Evolutionary conservation across 2,329 filamentous ascomycete species (phyloP), one percentile per base, ranked within the genome.

Genomic region (Fusarium anthophilum): DNA sequence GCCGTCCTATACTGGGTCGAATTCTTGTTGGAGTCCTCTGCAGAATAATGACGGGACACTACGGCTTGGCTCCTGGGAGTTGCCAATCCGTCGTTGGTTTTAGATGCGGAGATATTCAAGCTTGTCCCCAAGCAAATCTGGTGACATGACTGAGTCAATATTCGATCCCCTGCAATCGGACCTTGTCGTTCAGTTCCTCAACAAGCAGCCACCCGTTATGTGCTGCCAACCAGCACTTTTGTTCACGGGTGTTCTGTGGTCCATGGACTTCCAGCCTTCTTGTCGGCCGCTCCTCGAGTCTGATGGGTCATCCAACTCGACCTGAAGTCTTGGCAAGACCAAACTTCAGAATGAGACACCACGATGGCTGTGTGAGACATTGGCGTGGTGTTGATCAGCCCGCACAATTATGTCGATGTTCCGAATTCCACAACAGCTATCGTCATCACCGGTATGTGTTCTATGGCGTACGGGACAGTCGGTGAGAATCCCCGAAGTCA

Each of bases 401-500:
- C 32, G 28, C 48, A 69, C 53, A 39, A 58, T 54, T 70, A 69
- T 76, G 65, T 74, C 50, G 53, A 65, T 63, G 47, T 57, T 57
- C 64, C 51, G 38, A 55, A 58, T 62, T 61, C 54, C 66, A 62
- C 72, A 43, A 47, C 61, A 67, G 51, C 65, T 58, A 63, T 68
- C 57, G 38, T 59, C 54, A 55, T 62, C 70, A 73, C 63, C 61
- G 54, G 55, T 57, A 71, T 63, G 57, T 63, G 69, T 35, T 72
- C 66, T 70, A 61, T 70, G 60, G 45, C 64, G 62, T 63, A 54
- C 73, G 75, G 68, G 65, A 74, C 71, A 77, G 77, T 78, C 75
- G 75, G 77, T 78, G 75, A 78, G 73, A 63, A 68, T 73, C 75
- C 75, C 72, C 55, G 63, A 70, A 57, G 47, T 61, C 47, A 55